phyloP scores from a whole-genome alignment of 257 asterid genomes.

The Gentiana dahurica region DNA sequence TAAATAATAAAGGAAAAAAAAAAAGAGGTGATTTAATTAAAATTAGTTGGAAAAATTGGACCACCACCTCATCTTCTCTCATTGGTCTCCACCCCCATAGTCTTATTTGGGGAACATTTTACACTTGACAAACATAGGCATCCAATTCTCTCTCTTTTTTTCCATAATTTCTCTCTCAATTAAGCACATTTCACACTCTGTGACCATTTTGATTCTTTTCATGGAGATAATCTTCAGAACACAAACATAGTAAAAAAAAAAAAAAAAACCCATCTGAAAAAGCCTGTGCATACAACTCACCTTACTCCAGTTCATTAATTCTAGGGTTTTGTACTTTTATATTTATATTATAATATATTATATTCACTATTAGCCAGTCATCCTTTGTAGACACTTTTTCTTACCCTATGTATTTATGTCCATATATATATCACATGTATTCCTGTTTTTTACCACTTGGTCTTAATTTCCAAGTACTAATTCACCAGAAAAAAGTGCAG shows the following conservation, averaged over 20 bases:
- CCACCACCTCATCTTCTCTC: constrained; percentile 59
- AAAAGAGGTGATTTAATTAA: constrained; percentile 28
- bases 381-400: neutral
- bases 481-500: too few species aligned
- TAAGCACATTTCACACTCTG: neutral
- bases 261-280: constrained; percentile 25
- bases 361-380: neutral
- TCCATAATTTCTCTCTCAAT: too few species aligned
- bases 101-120: constrained; percentile 45
- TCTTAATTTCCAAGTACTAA: too few species aligned
- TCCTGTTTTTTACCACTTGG: too few species aligned
- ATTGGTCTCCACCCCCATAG: constrained; percentile 26
- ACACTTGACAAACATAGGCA: constrained; percentile 32
- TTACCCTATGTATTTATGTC: too few species aligned
- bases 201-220: constrained; percentile 17
- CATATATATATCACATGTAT: too few species aligned
- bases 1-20: too few species aligned
- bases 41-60: constrained; percentile 59
- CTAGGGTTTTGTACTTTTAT: constrained; percentile 32
- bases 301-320: constrained; percentile 27
- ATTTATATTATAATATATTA: neutral
- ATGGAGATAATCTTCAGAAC: constrained; percentile 33
- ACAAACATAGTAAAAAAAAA: constrained; percentile 10
- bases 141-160: constrained; percentile 19
- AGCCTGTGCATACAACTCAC: constrained; percentile 40